Evolutionary conservation across 2,329 filamentous ascomycete genomes (phyloP).

Genomic region (Cadophora gregata): DNA sequence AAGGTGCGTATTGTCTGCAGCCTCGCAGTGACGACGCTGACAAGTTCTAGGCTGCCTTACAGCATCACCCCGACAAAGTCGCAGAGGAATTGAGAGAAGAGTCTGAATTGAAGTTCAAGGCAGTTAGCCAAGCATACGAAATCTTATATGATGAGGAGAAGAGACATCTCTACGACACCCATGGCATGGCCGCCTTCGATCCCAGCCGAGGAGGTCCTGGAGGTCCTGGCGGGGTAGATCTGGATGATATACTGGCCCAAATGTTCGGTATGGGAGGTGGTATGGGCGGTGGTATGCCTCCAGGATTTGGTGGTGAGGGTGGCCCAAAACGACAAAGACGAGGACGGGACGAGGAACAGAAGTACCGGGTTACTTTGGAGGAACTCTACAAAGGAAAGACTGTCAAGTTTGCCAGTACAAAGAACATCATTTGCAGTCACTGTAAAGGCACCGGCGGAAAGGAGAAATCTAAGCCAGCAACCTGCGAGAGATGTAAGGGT

Average conservation of each 20-base stretch:
- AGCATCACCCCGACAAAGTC: constrained; percentile 95
- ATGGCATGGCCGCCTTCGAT: constrained; percentile 96
- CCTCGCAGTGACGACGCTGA: constrained; percentile 33
- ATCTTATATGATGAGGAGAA: constrained; percentile 97
- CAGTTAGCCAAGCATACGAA: constrained; percentile 92
- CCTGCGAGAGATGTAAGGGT: constrained; percentile 86
- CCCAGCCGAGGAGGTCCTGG: constrained; percentile 68
- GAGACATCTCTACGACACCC: constrained; percentile 86
- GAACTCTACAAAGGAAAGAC: constrained; percentile 99
- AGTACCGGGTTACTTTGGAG: constrained; percentile 89
- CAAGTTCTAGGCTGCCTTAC: constrained; percentile 72
- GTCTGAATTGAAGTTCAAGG: constrained; percentile 92
- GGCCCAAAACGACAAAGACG: constrained; percentile 68
- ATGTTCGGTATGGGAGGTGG: constrained; percentile 80
- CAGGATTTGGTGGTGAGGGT: constrained; percentile 42
- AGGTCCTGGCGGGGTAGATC: constrained; percentile 71
- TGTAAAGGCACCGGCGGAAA: constrained; percentile 93
- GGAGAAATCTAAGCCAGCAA: constrained; percentile 83
- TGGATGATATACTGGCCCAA: constrained; percentile 91
- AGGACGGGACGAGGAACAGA: constrained; percentile 84
- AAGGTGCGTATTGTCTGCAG: constrained; percentile 63
- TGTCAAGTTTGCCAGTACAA: constrained; percentile 93
- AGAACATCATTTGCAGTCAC: constrained; percentile 85
- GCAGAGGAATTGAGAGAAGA: constrained; percentile 82
- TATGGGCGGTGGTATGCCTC: constrained; percentile 51